These are phyloP conservation scores for Przewalskia tangutica DNA, from an alignment of 257 asterid genomes.

Conservation along the genomic window DNA sequence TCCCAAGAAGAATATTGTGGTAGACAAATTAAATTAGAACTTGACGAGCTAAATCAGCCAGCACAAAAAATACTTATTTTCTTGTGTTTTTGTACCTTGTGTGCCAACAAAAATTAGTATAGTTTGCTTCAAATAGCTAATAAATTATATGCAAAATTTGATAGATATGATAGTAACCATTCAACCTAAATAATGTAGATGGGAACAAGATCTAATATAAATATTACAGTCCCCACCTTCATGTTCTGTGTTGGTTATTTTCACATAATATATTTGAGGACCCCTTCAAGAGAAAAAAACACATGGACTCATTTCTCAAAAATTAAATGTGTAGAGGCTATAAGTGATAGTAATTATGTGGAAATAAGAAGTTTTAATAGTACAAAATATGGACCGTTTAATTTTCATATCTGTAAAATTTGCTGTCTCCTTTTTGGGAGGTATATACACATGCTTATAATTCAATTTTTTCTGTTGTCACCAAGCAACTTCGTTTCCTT, in stretches of 20 bases:
- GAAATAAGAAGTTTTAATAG: neutral
- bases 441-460: neutral
- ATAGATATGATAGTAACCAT: neutral
- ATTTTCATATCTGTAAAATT: neutral
- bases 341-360: neutral
- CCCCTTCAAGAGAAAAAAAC: neutral
- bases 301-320: neutral
- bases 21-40: neutral
- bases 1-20: neutral
- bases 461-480: neutral
- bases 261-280: neutral
- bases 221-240: neutral
- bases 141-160: neutral
- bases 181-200: neutral
- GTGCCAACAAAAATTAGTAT: neutral
- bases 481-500: neutral
- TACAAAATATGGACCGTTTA: neutral
- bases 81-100: neutral
- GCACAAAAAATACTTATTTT: neutral
- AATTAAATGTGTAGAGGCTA: neutral
- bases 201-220: neutral
- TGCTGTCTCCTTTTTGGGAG: constrained; percentile 6
- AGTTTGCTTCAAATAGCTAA: neutral
- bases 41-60: neutral
- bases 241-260: neutral